Evolutionary conservation across 345 rosid species (phyloP).

Genomic region (Atalantia buxifolia): DNA sequence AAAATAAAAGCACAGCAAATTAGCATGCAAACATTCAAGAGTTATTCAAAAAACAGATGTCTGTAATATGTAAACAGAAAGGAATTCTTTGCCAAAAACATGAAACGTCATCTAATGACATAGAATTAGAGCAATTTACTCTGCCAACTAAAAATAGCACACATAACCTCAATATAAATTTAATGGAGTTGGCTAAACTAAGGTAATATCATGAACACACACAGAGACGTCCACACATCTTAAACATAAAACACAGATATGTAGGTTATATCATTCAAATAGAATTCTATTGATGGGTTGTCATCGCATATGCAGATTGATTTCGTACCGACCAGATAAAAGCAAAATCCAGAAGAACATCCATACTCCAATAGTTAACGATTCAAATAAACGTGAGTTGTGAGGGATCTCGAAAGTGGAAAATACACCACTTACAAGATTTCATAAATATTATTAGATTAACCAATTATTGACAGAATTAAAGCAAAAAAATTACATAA

Average conservation of each 20-base stretch:
- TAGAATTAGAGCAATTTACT: not conserved
- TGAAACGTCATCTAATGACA: not conserved
- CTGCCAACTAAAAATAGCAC: not conserved
- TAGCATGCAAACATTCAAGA: not conserved
- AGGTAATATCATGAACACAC: not conserved
- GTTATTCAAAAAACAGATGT: not conserved
- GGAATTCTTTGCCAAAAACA: slow-evolving; percentile 1
- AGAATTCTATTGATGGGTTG: not conserved
- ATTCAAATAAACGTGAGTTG: not conserved
- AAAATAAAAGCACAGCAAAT: not conserved
- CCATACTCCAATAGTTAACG: not conserved
- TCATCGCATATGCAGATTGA: not conserved
- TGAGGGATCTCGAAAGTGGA: not conserved
- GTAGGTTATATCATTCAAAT: not conserved
- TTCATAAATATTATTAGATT: not conserved
- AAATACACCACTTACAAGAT: not conserved
- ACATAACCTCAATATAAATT: not conserved
- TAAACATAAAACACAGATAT: not conserved
- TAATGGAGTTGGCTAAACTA: not conserved
- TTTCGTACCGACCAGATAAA: not conserved
- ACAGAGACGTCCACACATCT: not conserved
- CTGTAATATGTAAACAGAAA: not conserved
- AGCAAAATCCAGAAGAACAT: not conserved
- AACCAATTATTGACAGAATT: not conserved
- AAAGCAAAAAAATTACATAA: not conserved